Percentiles rank a stretch among this genome's conserved stretches.
phyloP scores from a whole-genome alignment of 768 basidiomycete genomes.

The Tulasnella sp. region DNA sequence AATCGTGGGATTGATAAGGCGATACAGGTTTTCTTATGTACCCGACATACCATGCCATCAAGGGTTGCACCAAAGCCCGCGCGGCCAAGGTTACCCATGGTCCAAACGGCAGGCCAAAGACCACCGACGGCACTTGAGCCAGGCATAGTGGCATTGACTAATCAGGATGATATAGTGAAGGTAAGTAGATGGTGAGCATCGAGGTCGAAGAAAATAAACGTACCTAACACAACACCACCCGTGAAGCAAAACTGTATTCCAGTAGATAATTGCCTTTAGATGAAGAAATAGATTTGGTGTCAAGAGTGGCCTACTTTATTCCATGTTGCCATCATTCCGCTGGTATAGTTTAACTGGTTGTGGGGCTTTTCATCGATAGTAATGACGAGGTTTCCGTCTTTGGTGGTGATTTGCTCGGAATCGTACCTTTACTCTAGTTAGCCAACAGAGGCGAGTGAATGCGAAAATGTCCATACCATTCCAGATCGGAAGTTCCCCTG shows the following conservation, averaged over 20 bases:
- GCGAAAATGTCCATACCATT: constrained; percentile 49
- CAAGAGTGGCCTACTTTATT: constrained; percentile 68
- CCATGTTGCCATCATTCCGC: constrained; percentile 40
- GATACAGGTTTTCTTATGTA: too few species aligned
- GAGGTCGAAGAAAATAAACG: constrained; percentile 30
- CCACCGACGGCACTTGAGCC: constrained; percentile 3
- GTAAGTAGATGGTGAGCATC: neutral
- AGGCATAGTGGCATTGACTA: constrained; percentile 12
- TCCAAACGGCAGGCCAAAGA: constrained; percentile 35
- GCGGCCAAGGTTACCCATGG: constrained; percentile 68
- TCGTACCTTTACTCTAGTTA: constrained; percentile 75
- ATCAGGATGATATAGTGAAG: constrained; percentile 1
- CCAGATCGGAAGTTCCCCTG: constrained; percentile 44
- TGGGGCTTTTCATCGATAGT: constrained; percentile 50
- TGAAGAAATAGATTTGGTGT: neutral
- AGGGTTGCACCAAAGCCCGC: constrained; percentile 81
- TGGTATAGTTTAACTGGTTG: constrained; percentile 61
- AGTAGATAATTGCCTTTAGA: neutral
- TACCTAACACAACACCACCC: constrained; percentile 54
- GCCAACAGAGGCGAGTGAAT: neutral
- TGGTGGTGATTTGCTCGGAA: constrained; percentile 64
- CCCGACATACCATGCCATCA: constrained; percentile 47
- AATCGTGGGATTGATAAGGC: too few species aligned
- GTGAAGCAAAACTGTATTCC: constrained; percentile 63
- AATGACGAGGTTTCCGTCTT: constrained; percentile 61